Evolutionary conservation across 2,329 filamentous ascomycete genomes (phyloP).

Genomic region (Phoma herbarum): DNA sequence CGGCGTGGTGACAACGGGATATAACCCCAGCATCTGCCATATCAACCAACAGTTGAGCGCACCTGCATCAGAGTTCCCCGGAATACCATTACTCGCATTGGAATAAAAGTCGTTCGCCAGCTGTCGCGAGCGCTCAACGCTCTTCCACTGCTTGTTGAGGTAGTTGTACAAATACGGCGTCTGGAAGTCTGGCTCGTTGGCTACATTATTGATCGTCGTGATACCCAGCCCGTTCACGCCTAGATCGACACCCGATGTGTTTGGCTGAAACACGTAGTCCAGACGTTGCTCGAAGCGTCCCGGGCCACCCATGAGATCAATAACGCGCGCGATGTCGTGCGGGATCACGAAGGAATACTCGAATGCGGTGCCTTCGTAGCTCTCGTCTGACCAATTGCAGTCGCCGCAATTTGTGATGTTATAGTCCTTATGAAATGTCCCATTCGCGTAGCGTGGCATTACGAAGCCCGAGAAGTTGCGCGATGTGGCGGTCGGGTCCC

Average conservation of each 20-base stretch:
- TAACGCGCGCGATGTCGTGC: conserved; percentile 54
- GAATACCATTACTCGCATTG: conserved; percentile 52
- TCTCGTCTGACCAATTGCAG: conserved; percentile 54
- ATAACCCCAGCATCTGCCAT: conserved; percentile 61
- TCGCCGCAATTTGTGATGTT: conserved; percentile 54
- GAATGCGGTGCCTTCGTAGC: conserved; percentile 55
- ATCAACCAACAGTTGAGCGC: conserved; percentile 62
- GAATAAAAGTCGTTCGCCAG: conserved; percentile 55
- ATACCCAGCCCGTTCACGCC: conserved; percentile 49
- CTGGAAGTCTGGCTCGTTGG: conserved; percentile 53
- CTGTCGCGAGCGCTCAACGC: conserved; percentile 43
- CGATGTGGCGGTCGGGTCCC: conserved; percentile 49
- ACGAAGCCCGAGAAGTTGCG: conserved; percentile 51
- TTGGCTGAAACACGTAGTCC: conserved; percentile 54
- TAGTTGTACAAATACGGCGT: conserved; percentile 56
- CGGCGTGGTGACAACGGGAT: conserved; percentile 59
- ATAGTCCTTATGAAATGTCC: conserved; percentile 50
- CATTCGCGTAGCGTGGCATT: conserved; percentile 49
- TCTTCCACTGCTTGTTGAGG: conserved; percentile 52
- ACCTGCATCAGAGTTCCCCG: conserved; percentile 58
- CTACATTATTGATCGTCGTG: conserved; percentile 49
- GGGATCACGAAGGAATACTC: conserved; percentile 57
- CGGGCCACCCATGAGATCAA: conserved; percentile 54
- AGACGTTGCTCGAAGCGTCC: conserved; percentile 52
- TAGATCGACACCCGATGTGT: conserved; percentile 49